Evolutionary conservation across 805 yeast species (phyloP).

Genomic region (Metschnikowia chrysomelidarum): DNA sequence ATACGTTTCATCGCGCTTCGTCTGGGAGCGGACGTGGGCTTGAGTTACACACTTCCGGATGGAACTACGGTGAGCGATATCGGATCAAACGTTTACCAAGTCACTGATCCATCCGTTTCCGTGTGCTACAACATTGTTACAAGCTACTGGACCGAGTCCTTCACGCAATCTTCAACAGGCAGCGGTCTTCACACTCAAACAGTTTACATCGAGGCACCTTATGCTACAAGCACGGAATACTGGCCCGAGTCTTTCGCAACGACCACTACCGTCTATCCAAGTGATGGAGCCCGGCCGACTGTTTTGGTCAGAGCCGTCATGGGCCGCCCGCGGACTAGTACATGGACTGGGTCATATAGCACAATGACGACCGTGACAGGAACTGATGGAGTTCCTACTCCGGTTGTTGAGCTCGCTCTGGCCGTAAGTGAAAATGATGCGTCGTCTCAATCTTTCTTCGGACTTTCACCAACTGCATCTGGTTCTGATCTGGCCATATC

Average conservation of each 20-base stretch:
- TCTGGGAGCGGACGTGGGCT: constrained; percentile 3
- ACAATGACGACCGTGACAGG: constrained; percentile 1
- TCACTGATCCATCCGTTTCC: constrained; percentile 1
- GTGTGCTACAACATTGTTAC: constrained; percentile 1
- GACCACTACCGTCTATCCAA: constrained; percentile 3
- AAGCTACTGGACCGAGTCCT: constrained; percentile 4
- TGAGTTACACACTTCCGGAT: constrained; percentile 6
- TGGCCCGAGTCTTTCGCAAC: constrained; percentile 7
- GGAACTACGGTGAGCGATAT: constrained; percentile 7
- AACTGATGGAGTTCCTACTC: background rate
- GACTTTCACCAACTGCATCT: no score
- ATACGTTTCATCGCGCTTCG: constrained; percentile 12
- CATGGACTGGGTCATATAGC: background rate
- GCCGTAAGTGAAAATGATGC: no score
- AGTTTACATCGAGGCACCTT: constrained; percentile 17
- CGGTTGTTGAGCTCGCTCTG: constrained; percentile 5
- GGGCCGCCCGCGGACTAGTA: background rate
- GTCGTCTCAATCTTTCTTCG: no score
- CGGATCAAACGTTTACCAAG: constrained; percentile 8
- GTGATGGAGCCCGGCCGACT: constrained; percentile 2
- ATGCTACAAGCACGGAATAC: constrained; percentile 13
- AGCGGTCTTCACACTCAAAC: constrained; percentile 9
- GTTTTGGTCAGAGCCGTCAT: constrained; percentile 10
- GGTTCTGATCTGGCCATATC: no score
- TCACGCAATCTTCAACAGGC: constrained; percentile 4